These are phyloP conservation scores for Sophora flavescens DNA, from an alignment of 306 rosid species.

Conservation along the genomic window DNA sequence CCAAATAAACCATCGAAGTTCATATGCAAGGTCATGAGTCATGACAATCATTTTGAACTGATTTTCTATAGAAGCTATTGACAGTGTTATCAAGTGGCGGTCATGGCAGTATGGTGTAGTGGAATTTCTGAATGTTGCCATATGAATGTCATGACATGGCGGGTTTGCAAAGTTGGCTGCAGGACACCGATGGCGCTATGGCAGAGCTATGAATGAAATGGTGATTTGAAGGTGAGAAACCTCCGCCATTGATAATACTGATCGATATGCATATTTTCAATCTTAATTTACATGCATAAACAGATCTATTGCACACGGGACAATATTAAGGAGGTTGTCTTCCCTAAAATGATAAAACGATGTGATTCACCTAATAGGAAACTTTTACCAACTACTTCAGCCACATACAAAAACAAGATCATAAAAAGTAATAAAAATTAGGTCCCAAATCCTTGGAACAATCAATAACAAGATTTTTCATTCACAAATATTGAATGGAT, in stretches of 20 bases:
- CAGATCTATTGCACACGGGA: slow-evolving; percentile 6
- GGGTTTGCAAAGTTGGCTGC: no score
- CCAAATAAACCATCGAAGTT: slow-evolving; percentile 26
- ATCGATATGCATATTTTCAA: slow-evolving; percentile 2
- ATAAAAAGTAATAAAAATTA: not conserved
- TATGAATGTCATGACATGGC: no score
- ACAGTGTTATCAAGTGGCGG: not conserved
- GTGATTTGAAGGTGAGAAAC: no score
- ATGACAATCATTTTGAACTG: slow-evolving; percentile 28
- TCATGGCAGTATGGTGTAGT: no score
- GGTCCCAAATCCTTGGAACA: slow-evolving; percentile 19
- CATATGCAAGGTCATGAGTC: slow-evolving; percentile 35
- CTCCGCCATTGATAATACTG: no score
- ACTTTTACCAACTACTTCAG: slow-evolving; percentile 22
- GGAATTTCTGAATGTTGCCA: no score
- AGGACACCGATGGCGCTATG: no score
- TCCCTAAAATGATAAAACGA: slow-evolving; percentile 28
- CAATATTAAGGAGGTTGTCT: slow-evolving; percentile 12
- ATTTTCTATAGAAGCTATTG: slow-evolving; percentile 33
- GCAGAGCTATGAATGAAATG: no score
- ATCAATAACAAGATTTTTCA: not conserved
- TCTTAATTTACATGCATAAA: slow-evolving; percentile 26
- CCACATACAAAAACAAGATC: not conserved
- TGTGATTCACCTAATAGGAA: not conserved
- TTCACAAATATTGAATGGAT: slow-evolving; percentile 8